A percentile compares a stretch with the other conserved stretches of the same genome.
Evolutionary conservation across 306 rosid species (phyloP).

Genomic region (Cucumis cinereus): DNA sequence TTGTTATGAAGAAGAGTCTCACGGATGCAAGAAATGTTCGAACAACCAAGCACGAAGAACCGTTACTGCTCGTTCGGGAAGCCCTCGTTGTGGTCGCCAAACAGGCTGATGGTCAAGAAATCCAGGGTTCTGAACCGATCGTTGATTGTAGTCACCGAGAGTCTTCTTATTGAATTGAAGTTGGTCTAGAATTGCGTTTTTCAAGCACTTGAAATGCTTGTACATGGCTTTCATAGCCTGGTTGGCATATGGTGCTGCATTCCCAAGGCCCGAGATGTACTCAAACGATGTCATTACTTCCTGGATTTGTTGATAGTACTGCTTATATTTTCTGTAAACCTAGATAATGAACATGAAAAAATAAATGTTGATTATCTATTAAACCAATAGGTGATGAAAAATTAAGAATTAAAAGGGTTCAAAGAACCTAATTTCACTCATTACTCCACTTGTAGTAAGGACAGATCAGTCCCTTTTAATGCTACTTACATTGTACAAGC

Average conservation of each 20-base stretch:
- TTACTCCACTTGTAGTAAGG: background rate
- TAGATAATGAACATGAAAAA: slow-evolving; percentile 10
- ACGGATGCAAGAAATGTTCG: slow-evolving; percentile 92
- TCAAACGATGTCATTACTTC: slow-evolving; percentile 63
- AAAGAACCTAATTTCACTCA: background rate
- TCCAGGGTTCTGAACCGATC: slow-evolving; percentile 29
- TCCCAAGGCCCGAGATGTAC: slow-evolving; percentile 65
- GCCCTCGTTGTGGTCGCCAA: slow-evolving; percentile 92
- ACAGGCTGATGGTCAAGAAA: slow-evolving; percentile 61
- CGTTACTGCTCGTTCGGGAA: slow-evolving; percentile 72
- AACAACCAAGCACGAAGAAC: slow-evolving; percentile 84
- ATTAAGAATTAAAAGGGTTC: background rate
- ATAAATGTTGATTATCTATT: background rate
- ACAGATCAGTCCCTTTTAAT: background rate
- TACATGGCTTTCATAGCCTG: slow-evolving; percentile 75
- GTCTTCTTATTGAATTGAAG: slow-evolving; percentile 43
- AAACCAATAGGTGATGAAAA: background rate
- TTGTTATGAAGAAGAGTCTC: slow-evolving; percentile 12
- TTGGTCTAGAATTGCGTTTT: slow-evolving; percentile 60
- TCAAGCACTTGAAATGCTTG: slow-evolving; percentile 60
- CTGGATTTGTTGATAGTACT: slow-evolving; percentile 74
- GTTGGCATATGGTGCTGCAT: slow-evolving; percentile 73
- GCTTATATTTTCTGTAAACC: slow-evolving; percentile 77
- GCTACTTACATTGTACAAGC: background rate
- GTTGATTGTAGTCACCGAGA: slow-evolving; percentile 32